phyloP scores from a whole-genome alignment of 2,329 filamentous ascomycete genomes.

The Alternaria sp. region DNA sequence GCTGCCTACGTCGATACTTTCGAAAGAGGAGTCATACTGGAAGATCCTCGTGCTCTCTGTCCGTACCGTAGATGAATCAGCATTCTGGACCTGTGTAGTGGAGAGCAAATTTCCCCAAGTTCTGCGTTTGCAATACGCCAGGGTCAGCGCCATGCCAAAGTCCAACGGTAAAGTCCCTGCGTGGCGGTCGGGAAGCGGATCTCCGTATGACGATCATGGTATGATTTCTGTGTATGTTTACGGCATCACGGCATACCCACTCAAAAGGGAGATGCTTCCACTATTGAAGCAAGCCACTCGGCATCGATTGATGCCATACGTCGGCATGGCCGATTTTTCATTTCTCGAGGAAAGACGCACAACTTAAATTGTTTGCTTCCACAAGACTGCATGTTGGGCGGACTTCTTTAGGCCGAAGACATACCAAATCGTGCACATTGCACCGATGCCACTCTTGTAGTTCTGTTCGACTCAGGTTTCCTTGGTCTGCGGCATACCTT shows the following conservation, averaged over 20 bases:
- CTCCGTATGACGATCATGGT: slow-evolving; percentile 8
- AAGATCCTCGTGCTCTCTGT: neutral
- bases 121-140: neutral
- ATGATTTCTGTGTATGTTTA: neutral
- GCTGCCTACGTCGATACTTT: neutral
- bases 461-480: slow-evolving; percentile 1
- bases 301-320: slow-evolving; percentile 5
- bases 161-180: slow-evolving; percentile 8
- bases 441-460: neutral
- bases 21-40: neutral
- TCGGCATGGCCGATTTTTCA: slow-evolving; percentile 10
- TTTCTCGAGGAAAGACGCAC: neutral
- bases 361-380: neutral
- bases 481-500: slow-evolving; percentile 8
- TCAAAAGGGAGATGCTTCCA: neutral
- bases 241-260: slow-evolving; percentile 5
- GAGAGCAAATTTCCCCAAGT: neutral
- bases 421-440: neutral
- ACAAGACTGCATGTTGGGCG: neutral
- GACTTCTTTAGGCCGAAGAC: neutral
- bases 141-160: neutral
- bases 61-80: slow-evolving; percentile 6
- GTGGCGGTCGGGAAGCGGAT: slow-evolving; percentile 11
- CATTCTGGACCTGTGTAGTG: neutral
- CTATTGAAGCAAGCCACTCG: slow-evolving; percentile 17